A percentile compares a stretch with the other conserved stretches of the same genome.
Conservation (phyloP, 176 grass and related monocot genomes). For the Eremochloa ophiuroides region DNA sequence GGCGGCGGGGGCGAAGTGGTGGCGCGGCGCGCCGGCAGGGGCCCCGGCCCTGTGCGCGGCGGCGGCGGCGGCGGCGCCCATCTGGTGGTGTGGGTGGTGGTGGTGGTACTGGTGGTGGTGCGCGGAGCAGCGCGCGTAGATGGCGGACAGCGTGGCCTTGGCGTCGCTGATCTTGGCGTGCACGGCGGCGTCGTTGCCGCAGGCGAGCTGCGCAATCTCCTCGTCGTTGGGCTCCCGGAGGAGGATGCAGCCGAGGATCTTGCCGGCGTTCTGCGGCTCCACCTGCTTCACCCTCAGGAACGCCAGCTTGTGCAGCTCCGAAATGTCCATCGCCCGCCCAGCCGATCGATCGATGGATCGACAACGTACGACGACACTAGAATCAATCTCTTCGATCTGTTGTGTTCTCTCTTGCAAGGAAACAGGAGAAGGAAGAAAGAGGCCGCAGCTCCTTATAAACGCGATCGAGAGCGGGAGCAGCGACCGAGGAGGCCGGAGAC, state of each 20-base stretch:
- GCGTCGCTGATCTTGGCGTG: constrained; percentile 50
- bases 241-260: constrained; percentile 81
- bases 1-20: constrained; percentile 25
- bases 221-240: constrained; percentile 50
- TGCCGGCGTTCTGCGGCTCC: constrained; percentile 59
- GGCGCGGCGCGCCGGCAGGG: neutral
- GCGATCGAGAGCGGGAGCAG: neutral
- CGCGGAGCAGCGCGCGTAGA: constrained; percentile 40
- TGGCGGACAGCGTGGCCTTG: constrained; percentile 45
- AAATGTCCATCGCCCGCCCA: constrained; percentile 49
- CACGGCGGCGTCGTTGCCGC: constrained; percentile 42
- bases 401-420: too few species aligned
- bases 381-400: too few species aligned
- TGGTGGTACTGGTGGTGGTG: neutral
- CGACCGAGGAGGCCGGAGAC: neutral
- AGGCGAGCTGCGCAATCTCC: constrained; percentile 77
- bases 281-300: constrained; percentile 53
- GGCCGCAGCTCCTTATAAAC: neutral
- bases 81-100: constrained; percentile 16
- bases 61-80: neutral
- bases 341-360: neutral
- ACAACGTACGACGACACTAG: too few species aligned
- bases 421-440: neutral
- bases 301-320: constrained; percentile 53
- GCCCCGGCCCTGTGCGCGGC: neutral